Evolutionary conservation across 495 filamentous ascomycete genomes (phyloP), one percentile per base, ranked within the genome.

Genomic region (Lasiosphaeria ovina): DNA sequence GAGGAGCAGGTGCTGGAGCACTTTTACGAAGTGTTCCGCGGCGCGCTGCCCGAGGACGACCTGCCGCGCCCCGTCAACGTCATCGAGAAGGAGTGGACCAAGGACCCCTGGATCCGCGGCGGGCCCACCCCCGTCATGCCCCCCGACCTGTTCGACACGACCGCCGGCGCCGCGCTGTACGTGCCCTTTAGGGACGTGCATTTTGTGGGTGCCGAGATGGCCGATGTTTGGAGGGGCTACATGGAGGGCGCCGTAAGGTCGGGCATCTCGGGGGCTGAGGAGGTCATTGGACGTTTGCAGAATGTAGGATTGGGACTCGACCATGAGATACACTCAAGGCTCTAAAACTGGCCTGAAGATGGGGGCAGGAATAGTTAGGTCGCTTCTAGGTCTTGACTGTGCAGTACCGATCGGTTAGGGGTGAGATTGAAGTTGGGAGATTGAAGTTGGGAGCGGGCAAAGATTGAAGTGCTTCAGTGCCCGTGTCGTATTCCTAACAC

Each of bases 211-310:
- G 77, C 76, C 4, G 80, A 82, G 66, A 78, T 70, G 33, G 66
- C 76, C 3, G 59, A 35, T 9, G 69, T 70, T 17, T 81, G 79
- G 78, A 73, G 69, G 58, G 79, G 79, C 16, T 79, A 78, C 59
- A 81, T 83, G 78, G 78, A 81, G 59, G 79, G 80, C 0, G 79
- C 79, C 3, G 57, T 80, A 7, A 45, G 70, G 11, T 68, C 61
- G 38, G 78, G 77, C 0, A 55, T 72, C 34, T 68, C 70, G 55
- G 78, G 66, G 3, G 78, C 72, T 4, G 60, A 55, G 16, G 78
- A 82, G 58, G 73, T 77, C 16, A 47, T 47, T 47, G 44, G 38
- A 24, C 24, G 24, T 24, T 24, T 24, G 24, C 24, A 24, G 24
- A 24, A 24, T 24, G 24, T 24, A 24, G 24, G 24, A 24, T 24